Evolutionary conservation across 768 basidiomycete species (phyloP).

Genomic region (Podaxis sp.): DNA sequence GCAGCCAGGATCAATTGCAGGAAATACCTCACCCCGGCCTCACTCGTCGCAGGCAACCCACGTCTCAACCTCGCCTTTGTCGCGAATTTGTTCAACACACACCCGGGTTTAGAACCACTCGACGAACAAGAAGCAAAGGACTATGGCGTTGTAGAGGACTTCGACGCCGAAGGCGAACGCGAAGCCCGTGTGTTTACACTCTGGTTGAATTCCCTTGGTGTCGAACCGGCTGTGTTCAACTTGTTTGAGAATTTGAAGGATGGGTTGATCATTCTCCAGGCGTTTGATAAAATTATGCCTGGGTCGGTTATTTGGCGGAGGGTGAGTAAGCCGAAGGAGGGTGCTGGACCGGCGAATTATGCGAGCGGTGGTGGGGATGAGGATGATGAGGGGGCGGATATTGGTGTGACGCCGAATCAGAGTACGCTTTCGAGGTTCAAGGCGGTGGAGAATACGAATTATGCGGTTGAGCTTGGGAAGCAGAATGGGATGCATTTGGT

Average conservation of each 20-base stretch:
- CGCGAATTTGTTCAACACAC: conserved; percentile 98
- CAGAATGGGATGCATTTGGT: conserved; percentile 95
- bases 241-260: conserved; percentile 95
- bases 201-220: conserved; percentile 97
- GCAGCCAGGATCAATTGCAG: conserved; percentile 93
- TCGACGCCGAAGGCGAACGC: conserved; percentile 98
- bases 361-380: conserved; percentile 40
- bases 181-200: conserved; percentile 97
- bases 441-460: conserved; percentile 98
- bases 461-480: conserved; percentile 88
- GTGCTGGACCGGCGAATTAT: conserved; percentile 42
- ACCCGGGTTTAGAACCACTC: conserved; percentile 91
- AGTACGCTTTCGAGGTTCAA: conserved; percentile 92
- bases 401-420: conserved; percentile 82
- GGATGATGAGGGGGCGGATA: conserved; percentile 74
- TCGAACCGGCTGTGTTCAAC: conserved; percentile 95
- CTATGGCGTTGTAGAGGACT: conserved; percentile 90
- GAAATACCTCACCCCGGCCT: conserved; percentile 91
- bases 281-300: conserved; percentile 94
- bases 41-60: conserved; percentile 92
- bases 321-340: conserved; percentile 90
- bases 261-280: conserved; percentile 88
- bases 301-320: conserved; percentile 93
- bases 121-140: conserved; percentile 94
- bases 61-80: conserved; percentile 98